These are phyloP conservation scores for Gentiana straminea DNA, from an alignment of 257 asterid species.

Conservation along the genomic window DNA sequence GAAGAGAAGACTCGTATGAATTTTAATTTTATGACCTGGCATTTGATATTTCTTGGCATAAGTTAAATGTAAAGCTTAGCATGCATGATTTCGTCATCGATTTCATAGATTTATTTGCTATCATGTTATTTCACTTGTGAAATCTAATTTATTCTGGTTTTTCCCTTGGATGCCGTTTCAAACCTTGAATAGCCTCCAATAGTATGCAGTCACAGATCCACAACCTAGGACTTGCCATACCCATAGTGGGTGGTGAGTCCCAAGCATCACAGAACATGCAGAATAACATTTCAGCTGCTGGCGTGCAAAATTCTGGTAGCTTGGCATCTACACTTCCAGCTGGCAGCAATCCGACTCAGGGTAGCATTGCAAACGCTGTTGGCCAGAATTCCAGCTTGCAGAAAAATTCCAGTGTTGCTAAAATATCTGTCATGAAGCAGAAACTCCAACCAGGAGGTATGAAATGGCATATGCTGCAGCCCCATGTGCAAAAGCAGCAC, in stretches of 20 bases:
- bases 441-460: slow-evolving; percentile 66
- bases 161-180: background rate
- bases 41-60: background rate
- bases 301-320: slow-evolving; percentile 59
- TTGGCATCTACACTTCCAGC: slow-evolving; percentile 50
- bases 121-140: background rate
- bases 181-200: slow-evolving; percentile 43
- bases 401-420: slow-evolving; percentile 46
- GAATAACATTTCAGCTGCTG: slow-evolving; percentile 52
- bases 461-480: slow-evolving; percentile 49
- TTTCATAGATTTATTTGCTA: background rate
- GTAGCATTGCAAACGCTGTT: slow-evolving; percentile 47
- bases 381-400: slow-evolving; percentile 70
- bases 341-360: slow-evolving; percentile 52
- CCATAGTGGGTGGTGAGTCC: slow-evolving; percentile 55
- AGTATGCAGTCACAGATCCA: slow-evolving; percentile 67
- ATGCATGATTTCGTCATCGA: background rate
- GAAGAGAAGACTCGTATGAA: background rate
- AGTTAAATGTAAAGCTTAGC: background rate
- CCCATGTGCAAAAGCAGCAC: slow-evolving; percentile 56
- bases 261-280: slow-evolving; percentile 67
- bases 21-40: background rate
- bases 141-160: background rate
- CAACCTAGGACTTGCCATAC: slow-evolving; percentile 53
- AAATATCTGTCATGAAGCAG: slow-evolving; percentile 52